Base-by-base conservation (phyloP, 2,329 filamentous ascomycete genomes). In the Talaromyces sp. region DNA sequence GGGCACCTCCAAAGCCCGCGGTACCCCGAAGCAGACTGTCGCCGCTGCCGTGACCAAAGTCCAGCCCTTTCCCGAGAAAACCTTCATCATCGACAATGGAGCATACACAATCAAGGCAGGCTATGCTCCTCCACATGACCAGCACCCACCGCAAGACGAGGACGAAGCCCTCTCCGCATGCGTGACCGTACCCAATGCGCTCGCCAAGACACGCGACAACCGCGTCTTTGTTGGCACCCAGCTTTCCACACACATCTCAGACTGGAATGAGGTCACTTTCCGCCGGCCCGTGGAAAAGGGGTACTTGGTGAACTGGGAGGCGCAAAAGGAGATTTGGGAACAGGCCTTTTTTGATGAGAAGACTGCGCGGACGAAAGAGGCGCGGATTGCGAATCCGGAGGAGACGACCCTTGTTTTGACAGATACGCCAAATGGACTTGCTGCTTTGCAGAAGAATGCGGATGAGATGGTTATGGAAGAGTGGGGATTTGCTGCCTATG, bases 401-500 rank as follows among this genome's bases (percentile, higher is more conserved):
- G 88, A 93, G 59, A 95, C 91, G n/a, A 88, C 91, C 54, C 77
- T 99, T 60, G 78, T 99, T 4, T 82, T 98, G 56, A 87, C 90
- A 1, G 95, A 99, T 74, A 89, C 91, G 52, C 89, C 92, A 4
- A 96, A 96, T 75, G 87, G 88, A 4, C 82, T 96, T 59, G 87
- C 89, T 0, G 86, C 87, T 13, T 77, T 99, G 64, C 92, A 97
- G 75, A 85, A 88, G 43, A 95, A 97, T 72, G 92, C 91, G 67
- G 95, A 99, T 70, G 93, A 99, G 78, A 91, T 99, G 71, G 86
- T 98, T 1, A 98, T 99, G 79, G 95, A 99, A 72, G 93, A 98
- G 72, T 99, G 95, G 78, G 91, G 91, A 2, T 99, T 99, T 75
- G 85, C 88, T 11, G 89, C 89, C 66, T 96, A 96, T 76, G 89